Percentiles rank a stretch among this genome's conserved stretches.
phyloP scores from a whole-genome alignment of 164 flowering plant species.

The Chimonanthus praecox region DNA sequence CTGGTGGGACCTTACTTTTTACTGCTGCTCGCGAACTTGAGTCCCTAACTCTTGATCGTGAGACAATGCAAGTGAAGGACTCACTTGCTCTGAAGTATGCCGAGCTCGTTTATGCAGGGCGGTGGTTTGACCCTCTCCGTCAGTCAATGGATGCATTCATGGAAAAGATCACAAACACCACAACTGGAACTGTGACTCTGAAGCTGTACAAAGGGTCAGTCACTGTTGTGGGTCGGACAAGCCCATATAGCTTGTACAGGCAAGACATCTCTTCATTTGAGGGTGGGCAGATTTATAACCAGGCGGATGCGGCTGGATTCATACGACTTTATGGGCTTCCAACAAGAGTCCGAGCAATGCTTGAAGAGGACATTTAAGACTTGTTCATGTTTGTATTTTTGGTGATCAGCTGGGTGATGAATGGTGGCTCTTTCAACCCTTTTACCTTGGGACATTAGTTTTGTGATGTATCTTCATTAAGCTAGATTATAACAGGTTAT shows the following conservation, averaged over 20 bases:
- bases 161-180: constrained; percentile 75
- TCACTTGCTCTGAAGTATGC: constrained; percentile 81
- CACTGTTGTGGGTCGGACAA: constrained; percentile 47
- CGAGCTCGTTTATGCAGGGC: constrained; percentile 90
- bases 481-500: background rate
- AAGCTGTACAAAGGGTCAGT: constrained; percentile 88
- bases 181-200: constrained; percentile 78
- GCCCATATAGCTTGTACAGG: constrained; percentile 78
- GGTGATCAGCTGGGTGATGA: background rate
- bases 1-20: constrained; percentile 89
- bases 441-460: too few relatives aligned
- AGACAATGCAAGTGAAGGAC: constrained; percentile 77
- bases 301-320: constrained; percentile 97
- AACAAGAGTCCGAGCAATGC: constrained; percentile 87
- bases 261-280: constrained; percentile 90
- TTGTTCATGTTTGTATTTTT: background rate
- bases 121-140: constrained; percentile 95
- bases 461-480: background rate
- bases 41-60: constrained; percentile 86
- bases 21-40: constrained; percentile 77
- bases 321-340: constrained; percentile 87
- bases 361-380: constrained; percentile 47
- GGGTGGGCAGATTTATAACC: constrained; percentile 68
- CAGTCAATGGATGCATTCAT: constrained; percentile 85
- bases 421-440: background rate